Base-by-base conservation (phyloP, 768 basidiomycete species). In the Naganishia onofrii region DNA sequence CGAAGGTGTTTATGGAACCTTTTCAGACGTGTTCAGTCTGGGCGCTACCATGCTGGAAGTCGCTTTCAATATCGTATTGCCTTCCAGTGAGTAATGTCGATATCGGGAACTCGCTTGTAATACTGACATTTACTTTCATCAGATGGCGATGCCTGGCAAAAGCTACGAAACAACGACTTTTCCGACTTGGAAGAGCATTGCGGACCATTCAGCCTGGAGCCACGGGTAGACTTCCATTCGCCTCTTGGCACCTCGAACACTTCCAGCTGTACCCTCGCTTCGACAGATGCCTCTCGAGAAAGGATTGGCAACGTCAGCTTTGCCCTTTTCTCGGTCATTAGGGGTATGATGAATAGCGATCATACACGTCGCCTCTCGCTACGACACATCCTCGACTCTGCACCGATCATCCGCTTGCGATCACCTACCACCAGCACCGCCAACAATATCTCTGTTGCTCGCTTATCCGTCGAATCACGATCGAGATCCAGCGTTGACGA, bases 31-130 rank as follows among this genome's bases (percentile, higher is more conserved):
- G 67, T 99, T 98, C 85, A 93, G 94, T 83, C 86, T 99, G 79
- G 96, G 96, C 68, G 91, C 98, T 86, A 90, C 91, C 72, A 88
- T 97, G 82, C 86, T 99, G 66, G 96, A 99, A 85, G 89, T 92
- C 67, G 90, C 94, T 65, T 87, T 92, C 72, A 99, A 99, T 78
- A 93, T 98, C 76, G 87, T 96, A 64, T 92, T 99, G 55, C 96
- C 96, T 82, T 93, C 93, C 83, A 93, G 79, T 90, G 92, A 67
- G 70, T 63, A 0, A 26, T 8, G 3, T 44, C 31, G 7, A 36
- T 4, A 23, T 6, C 21, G 4, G 13, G 13, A 19, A 3, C 60
- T 15, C 28, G 31, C 3, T 8, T 29, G 15, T 42, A 31, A 91
- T 87, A 36, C 38, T 72, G 15, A 69, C 10, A 42, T 36, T 23